Conservation (phyloP, 2,329 filamentous ascomycete genomes). For the Neonectria magnoliae region DNA sequence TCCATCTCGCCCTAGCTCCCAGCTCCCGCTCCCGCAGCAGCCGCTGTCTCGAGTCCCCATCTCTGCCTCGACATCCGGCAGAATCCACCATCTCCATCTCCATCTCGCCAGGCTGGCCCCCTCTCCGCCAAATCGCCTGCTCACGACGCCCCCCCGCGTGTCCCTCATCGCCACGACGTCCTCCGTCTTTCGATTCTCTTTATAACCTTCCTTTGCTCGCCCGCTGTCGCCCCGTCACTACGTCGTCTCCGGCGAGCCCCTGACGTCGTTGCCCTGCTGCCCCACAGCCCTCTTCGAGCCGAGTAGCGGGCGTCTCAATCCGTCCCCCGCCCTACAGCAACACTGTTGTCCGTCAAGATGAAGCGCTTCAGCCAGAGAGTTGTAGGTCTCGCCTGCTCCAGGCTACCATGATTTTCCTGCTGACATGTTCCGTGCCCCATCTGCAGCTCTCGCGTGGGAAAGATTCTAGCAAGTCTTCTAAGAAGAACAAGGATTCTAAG, state of each 20-base stretch:
- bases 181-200: slow-evolving; percentile 20
- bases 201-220: slow-evolving; percentile 27
- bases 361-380: slow-evolving; percentile 98
- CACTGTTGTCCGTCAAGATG: slow-evolving; percentile 70
- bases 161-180: slow-evolving; percentile 31
- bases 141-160: slow-evolving; percentile 28
- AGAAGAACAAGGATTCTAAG: slow-evolving; percentile 77
- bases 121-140: slow-evolving; percentile 27
- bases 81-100: slow-evolving; percentile 19
- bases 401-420: slow-evolving; percentile 11
- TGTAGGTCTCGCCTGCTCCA: slow-evolving; percentile 66
- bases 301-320: slow-evolving; percentile 42
- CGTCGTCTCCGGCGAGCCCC: slow-evolving; percentile 39
- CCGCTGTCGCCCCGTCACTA: slow-evolving; percentile 28
- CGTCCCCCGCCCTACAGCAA: slow-evolving; percentile 39
- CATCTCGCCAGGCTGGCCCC: slow-evolving; percentile 37
- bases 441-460: slow-evolving; percentile 90
- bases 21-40: slow-evolving; percentile 30
- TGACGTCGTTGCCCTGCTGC: slow-evolving; percentile 47
- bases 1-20: slow-evolving; percentile 20
- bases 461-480: slow-evolving; percentile 83
- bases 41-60: slow-evolving; percentile 23
- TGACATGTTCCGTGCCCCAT: slow-evolving; percentile 24
- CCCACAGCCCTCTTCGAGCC: slow-evolving; percentile 40
- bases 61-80: slow-evolving; percentile 33